A percentile compares a stretch with the other conserved stretches of the same genome.
Conservation (phyloP, 352 stramenopile species). For the Pythium dissimile region DNA sequence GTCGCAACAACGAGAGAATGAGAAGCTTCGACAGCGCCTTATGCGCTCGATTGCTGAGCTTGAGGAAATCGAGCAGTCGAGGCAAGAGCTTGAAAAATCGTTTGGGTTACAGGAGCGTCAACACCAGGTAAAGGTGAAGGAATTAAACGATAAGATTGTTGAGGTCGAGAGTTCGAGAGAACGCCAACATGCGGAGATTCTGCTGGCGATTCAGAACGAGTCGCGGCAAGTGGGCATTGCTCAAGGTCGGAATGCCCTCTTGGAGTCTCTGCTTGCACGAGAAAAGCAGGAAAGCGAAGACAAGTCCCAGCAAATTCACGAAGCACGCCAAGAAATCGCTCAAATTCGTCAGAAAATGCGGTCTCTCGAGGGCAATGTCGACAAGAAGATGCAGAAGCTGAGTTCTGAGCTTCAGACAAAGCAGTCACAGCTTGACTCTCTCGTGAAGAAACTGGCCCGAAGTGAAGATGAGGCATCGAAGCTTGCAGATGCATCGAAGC, state of each 20-base stretch:
- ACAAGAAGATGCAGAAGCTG: slow-evolving; percentile 55
- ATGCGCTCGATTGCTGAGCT: slow-evolving; percentile 45
- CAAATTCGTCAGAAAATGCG: slow-evolving; percentile 54
- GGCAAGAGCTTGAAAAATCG: slow-evolving; percentile 22
- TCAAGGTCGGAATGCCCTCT: slow-evolving; percentile 52
- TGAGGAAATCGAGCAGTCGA: slow-evolving; percentile 12
- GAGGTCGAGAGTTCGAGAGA: slow-evolving; percentile 53
- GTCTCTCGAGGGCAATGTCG: slow-evolving; percentile 50
- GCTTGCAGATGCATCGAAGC: slow-evolving; percentile 41
- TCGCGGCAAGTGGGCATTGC: slow-evolving; percentile 59
- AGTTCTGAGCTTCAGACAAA: slow-evolving; percentile 53
- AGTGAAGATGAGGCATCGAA: slow-evolving; percentile 49
- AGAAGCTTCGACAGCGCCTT: slow-evolving; percentile 48
- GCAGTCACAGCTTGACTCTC: slow-evolving; percentile 46
- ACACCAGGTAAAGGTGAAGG: slow-evolving; percentile 47
- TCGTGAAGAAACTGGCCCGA: slow-evolving; percentile 53
- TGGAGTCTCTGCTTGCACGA: slow-evolving; percentile 56
- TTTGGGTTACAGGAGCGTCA: slow-evolving; percentile 49
- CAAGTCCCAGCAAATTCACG: slow-evolving; percentile 47
- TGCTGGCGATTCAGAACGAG: slow-evolving; percentile 56
- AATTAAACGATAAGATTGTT: slow-evolving; percentile 37
- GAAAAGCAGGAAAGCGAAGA: slow-evolving; percentile 59
- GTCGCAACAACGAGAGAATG: slow-evolving; percentile 28
- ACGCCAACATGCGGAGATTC: slow-evolving; percentile 42
- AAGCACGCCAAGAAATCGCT: slow-evolving; percentile 55